These are phyloP conservation scores for Botryosphaeria dothidea DNA, from an alignment of 2,329 filamentous ascomycete species.

Conservation along the genomic window DNA sequence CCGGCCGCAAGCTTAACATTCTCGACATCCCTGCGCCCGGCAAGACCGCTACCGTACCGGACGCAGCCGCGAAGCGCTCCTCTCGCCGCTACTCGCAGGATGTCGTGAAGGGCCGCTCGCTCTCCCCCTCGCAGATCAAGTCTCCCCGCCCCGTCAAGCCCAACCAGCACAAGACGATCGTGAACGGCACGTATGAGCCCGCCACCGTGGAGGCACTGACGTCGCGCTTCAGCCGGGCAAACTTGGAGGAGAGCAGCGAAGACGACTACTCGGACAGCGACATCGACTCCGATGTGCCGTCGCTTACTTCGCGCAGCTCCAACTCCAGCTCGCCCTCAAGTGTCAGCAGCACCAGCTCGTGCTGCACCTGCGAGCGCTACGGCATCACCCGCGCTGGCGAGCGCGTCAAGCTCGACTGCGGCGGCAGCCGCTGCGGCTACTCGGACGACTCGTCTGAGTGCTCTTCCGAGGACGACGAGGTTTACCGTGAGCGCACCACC, in stretches of 20 bases:
- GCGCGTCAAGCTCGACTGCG: slow-evolving; percentile 94
- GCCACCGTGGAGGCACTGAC: slow-evolving; percentile 78
- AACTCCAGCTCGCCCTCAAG: slow-evolving; percentile 67
- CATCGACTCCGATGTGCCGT: slow-evolving; percentile 64
- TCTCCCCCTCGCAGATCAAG: slow-evolving; percentile 86
- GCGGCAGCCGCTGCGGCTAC: slow-evolving; percentile 83
- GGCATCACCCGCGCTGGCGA: slow-evolving; percentile 92
- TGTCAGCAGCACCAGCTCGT: slow-evolving; percentile 53
- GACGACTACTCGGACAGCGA: slow-evolving; percentile 69
- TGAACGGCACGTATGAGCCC: slow-evolving; percentile 76
- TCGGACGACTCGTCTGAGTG: slow-evolving; percentile 69
- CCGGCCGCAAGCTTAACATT: slow-evolving; percentile 94
- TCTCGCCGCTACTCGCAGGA: slow-evolving; percentile 61
- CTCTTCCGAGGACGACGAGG: slow-evolving; percentile 69
- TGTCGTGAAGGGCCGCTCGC: slow-evolving; percentile 83
- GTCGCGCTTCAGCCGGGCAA: slow-evolving; percentile 67
- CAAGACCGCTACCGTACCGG: slow-evolving; percentile 45
- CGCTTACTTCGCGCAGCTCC: slow-evolving; percentile 65
- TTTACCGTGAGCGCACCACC: slow-evolving; percentile 54
- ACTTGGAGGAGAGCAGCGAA: slow-evolving; percentile 53
- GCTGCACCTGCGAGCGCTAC: slow-evolving; percentile 93
- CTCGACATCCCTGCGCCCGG: slow-evolving; percentile 73
- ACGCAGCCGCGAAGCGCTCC: slow-evolving; percentile 48
- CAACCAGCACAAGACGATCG: slow-evolving; percentile 82
- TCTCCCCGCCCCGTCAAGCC: slow-evolving; percentile 88